Base-by-base conservation (phyloP, 1,284 basidiomycete genomes). In the Ustilago esculenta region DNA sequence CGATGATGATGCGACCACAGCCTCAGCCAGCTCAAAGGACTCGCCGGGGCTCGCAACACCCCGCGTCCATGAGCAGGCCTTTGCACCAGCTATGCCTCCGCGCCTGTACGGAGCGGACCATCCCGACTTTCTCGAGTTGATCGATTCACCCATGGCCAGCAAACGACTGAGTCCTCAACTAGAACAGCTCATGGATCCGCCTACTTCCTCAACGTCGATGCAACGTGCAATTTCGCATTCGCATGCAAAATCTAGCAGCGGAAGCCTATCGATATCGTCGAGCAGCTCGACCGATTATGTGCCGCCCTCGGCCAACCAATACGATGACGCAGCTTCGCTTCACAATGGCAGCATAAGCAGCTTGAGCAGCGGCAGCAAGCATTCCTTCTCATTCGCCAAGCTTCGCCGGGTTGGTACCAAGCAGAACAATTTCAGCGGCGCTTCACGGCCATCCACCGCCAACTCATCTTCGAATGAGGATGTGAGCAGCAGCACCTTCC, bases 91-190 rank as follows among this genome's bases (percentile, higher is more conserved):
- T 7, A 39, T 53, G 44, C 58, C 64, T 14, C 44, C 59, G 7
- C 43, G 65, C 3, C 42, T 72, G 12, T 46, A 55, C 12, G 69
- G 65, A 5, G 51, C 69, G 3, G 65, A 69, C 12, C 53, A 69
- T 17, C 65, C 69, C 4, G 66, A 69, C 34, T 69, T 72, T 21
- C 41, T 72, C n/a, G 66, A 72, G 30, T 23, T 56, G 25, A 68
- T 72, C 45, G 55, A 60, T 14, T 64, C 56, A 10, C 60, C 59
- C 18, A 29, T 54, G 24, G 42, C 36, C 15, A 58, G 54, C 43
- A 58, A 58, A n/a, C 50, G 54, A 20, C 27, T 41, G 4, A 58
- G 46, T 39, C 65, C 51, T 10, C 24, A 46, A 20, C 41, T 69
- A 10, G 54, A 54, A 4, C 65, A 58, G 43, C 54, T 54, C 33